Evolutionary conservation across 1,284 basidiomycete genomes (phyloP), one percentile per base, ranked within the genome.

Genomic region (Irpex sp.): DNA sequence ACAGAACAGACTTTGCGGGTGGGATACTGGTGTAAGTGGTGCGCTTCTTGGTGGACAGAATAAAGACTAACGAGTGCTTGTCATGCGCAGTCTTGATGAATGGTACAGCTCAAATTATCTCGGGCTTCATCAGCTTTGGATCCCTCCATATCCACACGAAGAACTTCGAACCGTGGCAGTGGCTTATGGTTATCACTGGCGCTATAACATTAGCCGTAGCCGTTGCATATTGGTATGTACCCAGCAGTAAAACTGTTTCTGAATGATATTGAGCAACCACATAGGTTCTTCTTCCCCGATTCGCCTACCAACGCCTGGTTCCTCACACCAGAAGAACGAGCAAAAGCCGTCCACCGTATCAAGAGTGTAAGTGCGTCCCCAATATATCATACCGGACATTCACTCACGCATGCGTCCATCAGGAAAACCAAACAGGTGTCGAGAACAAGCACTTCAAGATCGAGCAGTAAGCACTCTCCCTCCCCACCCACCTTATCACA

Each of bases 101-200:
- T 43, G 70, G 72, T 43, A 66, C 70, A 69, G 78, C 76, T 26
- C 74, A 73, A 70, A 89, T 92, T 61, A 82, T 90, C 61, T 81
- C 84, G 11, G 89, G 88, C 0, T 87, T 92, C 68, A 81, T 92
- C 55, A 84, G 87, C 65, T 92, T 88, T 69, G 89, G 87, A 11
- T 74, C 82, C 0, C 72, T 90, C 35, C 87, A 90, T 64, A 89
- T 89, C 66, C 75, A 79, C 46, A 84, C 82, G 0, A 59, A 62
- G 5, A 70, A 73, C 11, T 83, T 89, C 59, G 79, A 83, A 65
- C 87, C 88, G 0, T 90, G 88, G 88, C 86, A 89, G 77, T 90
- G 88, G 86, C 79, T 92, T 59, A 90, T 91, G 85, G 80, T 92
- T 61, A 88, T 92, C 58, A 88, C 87, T 26, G 90, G 89, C 2